Base-by-base conservation (phyloP, 768 basidiomycete species). In the Suillus subalutaceus region DNA sequence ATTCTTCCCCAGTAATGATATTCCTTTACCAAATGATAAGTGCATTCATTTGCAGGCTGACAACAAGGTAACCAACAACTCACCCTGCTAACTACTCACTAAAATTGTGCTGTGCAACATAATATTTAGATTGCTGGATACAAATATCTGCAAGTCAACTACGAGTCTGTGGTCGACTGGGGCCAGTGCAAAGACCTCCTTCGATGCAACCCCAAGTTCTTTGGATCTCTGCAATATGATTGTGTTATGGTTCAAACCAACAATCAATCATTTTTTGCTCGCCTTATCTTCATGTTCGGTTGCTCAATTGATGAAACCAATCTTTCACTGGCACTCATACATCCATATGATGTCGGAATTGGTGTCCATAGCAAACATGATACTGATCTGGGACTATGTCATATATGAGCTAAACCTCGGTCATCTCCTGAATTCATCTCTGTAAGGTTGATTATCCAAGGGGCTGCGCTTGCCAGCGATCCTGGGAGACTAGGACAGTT, bases 141-240 rank as follows among this genome's bases (percentile, higher is more conserved):
- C 65, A 66, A 65, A 18, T 74, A 57, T 63, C 60, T 77, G 15
- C 70, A 70, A 43, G 72, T 76, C 55, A 66, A 71, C 58, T 80
- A 75, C 62, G 68, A 71, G n/a, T 77, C 74, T 12, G 63, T 53
- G 12, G 66, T 75, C 9, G 70, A 75, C 68, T 80, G 78, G 78
- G 58, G 66, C 13, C 57, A 67, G 15, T 69, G 69, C 26, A 69
- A 66, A 6, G 72, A 81, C 64, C 70, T 72, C 53, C 67, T 80
- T 8, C 66, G 71, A 12, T 75, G 74, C 63, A 77, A 73, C 61
- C 75, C 75, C 20, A 62, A 64, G 1, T 81, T 79, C 65, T 71
- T 75, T 59, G 56, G 70, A 12, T 48, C 63, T 1, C 72, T 74
- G 13, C 72, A 69, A 1, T 78, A 74, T 66, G 74, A 77, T 63